Conservation (phyloP, 345 rosid species). For the Schrenkiella parvula region DNA sequence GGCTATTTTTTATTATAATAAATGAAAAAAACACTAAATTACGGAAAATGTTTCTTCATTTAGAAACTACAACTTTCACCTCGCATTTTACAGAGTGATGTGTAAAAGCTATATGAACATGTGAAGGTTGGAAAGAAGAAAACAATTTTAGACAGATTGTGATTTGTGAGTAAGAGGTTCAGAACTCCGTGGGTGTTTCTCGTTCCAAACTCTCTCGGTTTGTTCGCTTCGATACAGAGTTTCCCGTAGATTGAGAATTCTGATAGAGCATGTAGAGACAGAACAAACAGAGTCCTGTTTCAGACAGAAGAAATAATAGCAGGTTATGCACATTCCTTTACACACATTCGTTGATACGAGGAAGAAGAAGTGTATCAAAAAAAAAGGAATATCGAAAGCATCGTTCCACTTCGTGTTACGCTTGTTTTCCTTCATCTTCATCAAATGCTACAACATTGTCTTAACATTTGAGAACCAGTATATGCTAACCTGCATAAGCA, state of each 20-base stretch:
- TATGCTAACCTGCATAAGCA: slow-evolving; percentile 72
- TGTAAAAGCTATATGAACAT: slow-evolving; percentile 9
- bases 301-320: not conserved
- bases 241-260: slow-evolving; percentile 43
- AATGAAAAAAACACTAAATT: not conserved
- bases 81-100: not conserved
- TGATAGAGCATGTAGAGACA: slow-evolving; percentile 62
- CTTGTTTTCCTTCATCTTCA: not conserved
- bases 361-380: slow-evolving; percentile 1
- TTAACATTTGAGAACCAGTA: not conserved
- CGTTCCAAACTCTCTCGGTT: slow-evolving; percentile 20
- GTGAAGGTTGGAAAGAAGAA: not conserved
- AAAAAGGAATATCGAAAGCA: not conserved
- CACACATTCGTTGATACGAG: not conserved
- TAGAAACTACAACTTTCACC: not conserved
- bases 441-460: not conserved
- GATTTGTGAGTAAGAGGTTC: not conserved
- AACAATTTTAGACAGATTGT: not conserved
- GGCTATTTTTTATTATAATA: not conserved
- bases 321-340: not conserved
- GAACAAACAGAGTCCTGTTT: slow-evolving; percentile 74
- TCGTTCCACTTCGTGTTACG: not conserved
- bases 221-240: slow-evolving; percentile 33
- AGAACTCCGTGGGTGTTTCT: not conserved
- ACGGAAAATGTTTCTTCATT: not conserved